Percentiles rank a stretch among this genome's conserved stretches.
phyloP scores from a whole-genome alignment of 352 stramenopile species.

The Blastocystis sp. region DNA sequence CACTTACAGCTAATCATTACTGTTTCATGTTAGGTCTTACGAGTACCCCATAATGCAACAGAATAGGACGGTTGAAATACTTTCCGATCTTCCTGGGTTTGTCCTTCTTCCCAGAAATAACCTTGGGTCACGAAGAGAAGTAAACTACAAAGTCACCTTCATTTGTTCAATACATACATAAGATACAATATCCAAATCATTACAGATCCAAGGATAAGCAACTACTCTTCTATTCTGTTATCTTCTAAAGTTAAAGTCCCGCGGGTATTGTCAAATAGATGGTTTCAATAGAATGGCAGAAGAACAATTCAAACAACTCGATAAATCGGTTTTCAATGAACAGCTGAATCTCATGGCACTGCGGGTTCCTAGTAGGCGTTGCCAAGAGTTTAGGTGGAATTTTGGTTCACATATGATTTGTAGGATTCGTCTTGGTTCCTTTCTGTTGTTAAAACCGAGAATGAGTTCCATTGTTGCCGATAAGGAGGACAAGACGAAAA shows the following conservation, averaged over 20 bases:
- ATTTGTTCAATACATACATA: neutral
- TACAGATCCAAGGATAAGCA: too few species aligned
- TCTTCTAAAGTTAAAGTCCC: too few species aligned
- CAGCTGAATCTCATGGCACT: constrained; percentile 14
- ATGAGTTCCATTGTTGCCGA: constrained; percentile 8
- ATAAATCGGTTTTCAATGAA: constrained; percentile 22
- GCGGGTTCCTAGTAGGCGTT: neutral
- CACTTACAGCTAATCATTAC: constrained; percentile 40
- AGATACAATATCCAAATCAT: neutral
- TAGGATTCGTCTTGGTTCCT: constrained; percentile 22
- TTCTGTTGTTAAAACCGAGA: constrained; percentile 1
- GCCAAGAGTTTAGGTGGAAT: neutral
- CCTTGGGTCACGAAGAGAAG: neutral
- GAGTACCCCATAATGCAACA: constrained; percentile 57
- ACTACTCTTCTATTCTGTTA: too few species aligned
- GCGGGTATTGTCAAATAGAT: neutral
- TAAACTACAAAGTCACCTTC: neutral
- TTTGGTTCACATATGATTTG: neutral
- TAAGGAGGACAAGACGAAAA: neutral
- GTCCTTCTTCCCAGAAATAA: neutral
- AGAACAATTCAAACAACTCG: neutral
- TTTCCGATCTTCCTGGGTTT: neutral
- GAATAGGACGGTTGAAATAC: constrained; percentile 53
- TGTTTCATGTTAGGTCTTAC: neutral
- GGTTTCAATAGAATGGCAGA: neutral